phyloP scores from a whole-genome alignment of 306 rosid species.

The Cucurbita pepo region DNA sequence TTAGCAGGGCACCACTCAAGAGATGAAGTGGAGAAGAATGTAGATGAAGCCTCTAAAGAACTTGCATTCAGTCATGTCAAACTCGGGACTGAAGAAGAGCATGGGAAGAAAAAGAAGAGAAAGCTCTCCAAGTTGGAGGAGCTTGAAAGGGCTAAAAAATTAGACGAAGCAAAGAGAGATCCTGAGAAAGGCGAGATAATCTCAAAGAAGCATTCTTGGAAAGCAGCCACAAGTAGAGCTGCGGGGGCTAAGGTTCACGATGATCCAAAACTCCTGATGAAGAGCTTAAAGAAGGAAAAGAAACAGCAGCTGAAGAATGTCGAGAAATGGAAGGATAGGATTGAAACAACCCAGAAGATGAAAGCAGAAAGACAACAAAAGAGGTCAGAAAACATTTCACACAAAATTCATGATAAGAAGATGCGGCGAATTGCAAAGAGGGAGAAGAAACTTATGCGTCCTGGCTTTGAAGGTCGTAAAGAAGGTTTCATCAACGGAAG shows the following conservation, averaged over 20 bases:
- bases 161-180: slow-evolving; percentile 57
- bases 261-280: slow-evolving; percentile 46
- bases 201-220: slow-evolving; percentile 54
- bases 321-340: slow-evolving; percentile 62
- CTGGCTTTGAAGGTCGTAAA: slow-evolving; percentile 83
- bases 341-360: slow-evolving; percentile 44
- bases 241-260: slow-evolving; percentile 76
- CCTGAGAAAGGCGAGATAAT: slow-evolving; percentile 54
- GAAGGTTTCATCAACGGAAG: slow-evolving; percentile 46
- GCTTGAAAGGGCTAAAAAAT: slow-evolving; percentile 58
- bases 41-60: slow-evolving; percentile 52
- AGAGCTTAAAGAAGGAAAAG: slow-evolving; percentile 50
- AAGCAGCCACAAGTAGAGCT: slow-evolving; percentile 65
- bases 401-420: slow-evolving; percentile 53
- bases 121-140: slow-evolving; percentile 47
- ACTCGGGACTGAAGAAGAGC: slow-evolving; percentile 42
- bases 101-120: slow-evolving; percentile 35
- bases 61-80: slow-evolving; percentile 60
- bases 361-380: slow-evolving; percentile 57
- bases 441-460: slow-evolving; percentile 81
- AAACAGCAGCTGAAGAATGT: slow-evolving; percentile 58
- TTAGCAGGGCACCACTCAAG: neutral
- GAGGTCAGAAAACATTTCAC: slow-evolving; percentile 59
- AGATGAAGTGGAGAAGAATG: slow-evolving; percentile 37
- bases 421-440: slow-evolving; percentile 54